Conservation (phyloP, 345 rosid species). For the Rubroshorea leprosula region DNA sequence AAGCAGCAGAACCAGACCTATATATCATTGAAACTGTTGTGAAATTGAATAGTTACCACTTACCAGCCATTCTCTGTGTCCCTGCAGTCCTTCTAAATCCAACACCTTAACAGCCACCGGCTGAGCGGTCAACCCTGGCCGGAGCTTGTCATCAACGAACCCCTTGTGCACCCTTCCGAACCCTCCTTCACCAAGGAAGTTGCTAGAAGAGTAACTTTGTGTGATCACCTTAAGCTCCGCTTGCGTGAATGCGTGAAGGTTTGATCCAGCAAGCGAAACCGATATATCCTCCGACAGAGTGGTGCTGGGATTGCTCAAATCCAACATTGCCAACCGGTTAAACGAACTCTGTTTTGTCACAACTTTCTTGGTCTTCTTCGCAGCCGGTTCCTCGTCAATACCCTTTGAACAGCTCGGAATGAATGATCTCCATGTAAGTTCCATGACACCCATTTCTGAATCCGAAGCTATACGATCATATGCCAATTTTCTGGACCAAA, state of each 20-base stretch:
- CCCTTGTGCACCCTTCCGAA: constrained; percentile 90
- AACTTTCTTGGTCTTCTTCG: constrained; percentile 33
- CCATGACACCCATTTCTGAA: constrained; percentile 58
- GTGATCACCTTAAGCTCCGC: constrained; percentile 76
- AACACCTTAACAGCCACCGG: constrained; percentile 84
- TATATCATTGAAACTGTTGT: no score
- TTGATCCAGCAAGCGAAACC: constrained; percentile 66
- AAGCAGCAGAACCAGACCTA: no score
- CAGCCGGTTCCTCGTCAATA: not conserved
- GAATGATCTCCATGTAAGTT: constrained; percentile 44
- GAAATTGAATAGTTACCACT: constrained; percentile 24
- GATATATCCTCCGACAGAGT: constrained; percentile 68
- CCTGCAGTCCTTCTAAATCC: constrained; percentile 81
- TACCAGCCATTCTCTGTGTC: constrained; percentile 93
- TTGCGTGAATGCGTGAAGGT: constrained; percentile 60
- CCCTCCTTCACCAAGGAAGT: constrained; percentile 86
- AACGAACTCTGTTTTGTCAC: constrained; percentile 47
- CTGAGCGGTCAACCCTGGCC: constrained; percentile 76
- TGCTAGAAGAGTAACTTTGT: constrained; percentile 59
- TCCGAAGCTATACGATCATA: no score
- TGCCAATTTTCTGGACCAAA: not conserved
- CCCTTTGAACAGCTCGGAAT: constrained; percentile 46
- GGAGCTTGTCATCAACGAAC: constrained; percentile 76
- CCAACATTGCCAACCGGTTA: constrained; percentile 50
- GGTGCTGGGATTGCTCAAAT: constrained; percentile 66